Evolutionary conservation across 1,284 basidiomycete genomes (phyloP).

Genomic region (Fomitopsis schrenkii): DNA sequence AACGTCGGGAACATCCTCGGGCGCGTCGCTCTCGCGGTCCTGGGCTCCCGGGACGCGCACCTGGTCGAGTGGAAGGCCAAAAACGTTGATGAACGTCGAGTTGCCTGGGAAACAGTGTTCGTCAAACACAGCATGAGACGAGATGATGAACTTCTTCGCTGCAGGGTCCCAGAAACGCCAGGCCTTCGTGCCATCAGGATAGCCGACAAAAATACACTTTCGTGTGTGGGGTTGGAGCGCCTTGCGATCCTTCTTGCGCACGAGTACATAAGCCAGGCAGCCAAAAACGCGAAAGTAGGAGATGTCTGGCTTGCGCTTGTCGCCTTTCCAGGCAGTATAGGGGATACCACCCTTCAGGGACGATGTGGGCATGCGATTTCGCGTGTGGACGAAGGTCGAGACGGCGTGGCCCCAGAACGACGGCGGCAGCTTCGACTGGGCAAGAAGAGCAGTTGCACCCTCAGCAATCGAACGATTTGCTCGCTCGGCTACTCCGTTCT

Average conservation of each 20-base stretch:
- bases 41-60: constrained; percentile 1
- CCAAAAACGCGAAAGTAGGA: no score
- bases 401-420: constrained; percentile 20
- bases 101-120: constrained; percentile 18
- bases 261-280: no score
- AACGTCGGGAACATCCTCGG: not conserved
- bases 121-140: constrained; percentile 26
- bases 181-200: no score
- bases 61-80: not conserved
- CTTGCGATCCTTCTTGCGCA: no score
- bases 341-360: no score
- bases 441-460: constrained; percentile 14
- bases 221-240: no score
- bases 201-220: no score
- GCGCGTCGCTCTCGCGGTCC: not conserved
- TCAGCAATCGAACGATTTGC: constrained; percentile 19
- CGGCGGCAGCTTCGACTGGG: constrained; percentile 19
- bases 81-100: constrained; percentile 4
- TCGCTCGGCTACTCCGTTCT: constrained; percentile 32
- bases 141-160: not conserved
- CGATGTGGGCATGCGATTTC: no score
- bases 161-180: no score
- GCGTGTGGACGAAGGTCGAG: no score
- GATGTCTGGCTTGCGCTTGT: no score
- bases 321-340: no score